Base-by-base conservation (phyloP, 2,329 filamentous ascomycete species). In the Clonostachys solani region DNA sequence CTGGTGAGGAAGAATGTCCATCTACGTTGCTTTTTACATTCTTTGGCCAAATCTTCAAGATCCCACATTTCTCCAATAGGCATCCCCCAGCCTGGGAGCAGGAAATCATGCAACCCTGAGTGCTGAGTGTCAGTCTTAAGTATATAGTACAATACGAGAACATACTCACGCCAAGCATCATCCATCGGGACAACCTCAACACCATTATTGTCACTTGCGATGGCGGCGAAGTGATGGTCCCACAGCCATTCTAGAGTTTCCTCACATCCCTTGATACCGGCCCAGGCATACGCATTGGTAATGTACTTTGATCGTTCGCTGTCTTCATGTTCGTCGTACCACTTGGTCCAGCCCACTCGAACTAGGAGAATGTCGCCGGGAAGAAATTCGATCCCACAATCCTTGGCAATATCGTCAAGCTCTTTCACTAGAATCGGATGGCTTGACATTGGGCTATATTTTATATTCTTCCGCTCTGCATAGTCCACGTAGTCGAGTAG, bases 121-220 rank as follows among this genome's bases (percentile, higher is more conserved):
- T 72, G 42, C 6, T 15, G 2, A 29, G 3, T 10, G 9, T 29
- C 23, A 29, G 23, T 10, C 23, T 29, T 3, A 9, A 10, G 23
- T 29, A 29, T 3, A 29, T 29, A 10, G 4, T 9, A 29, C 23
- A 29, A 29, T 29, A 29, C 3, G 1, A 29, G 9, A 29, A 29
- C 23, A 29, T 6, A 76, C 52, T 29, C 69, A 67, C 0, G 47
- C 46, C 19, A 64, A 51, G 1, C 44, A 51, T 3, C 63, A 65
- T 1, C 46, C 40, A 0, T 62, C 60, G 83, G 82, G 62, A 81
- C 79, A 1, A 77, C 74, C 65, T 89, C 86, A 51, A 89, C 87
- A 0, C 77, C 71, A 17, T 77, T 78, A 12, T 74, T 68, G 48
- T 71, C 67, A 6, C 69, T 65, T 13, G 72, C 74, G 6, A 75